Base-by-base conservation (phyloP, 2,329 filamentous ascomycete genomes). In the Didymella segeticola region DNA sequence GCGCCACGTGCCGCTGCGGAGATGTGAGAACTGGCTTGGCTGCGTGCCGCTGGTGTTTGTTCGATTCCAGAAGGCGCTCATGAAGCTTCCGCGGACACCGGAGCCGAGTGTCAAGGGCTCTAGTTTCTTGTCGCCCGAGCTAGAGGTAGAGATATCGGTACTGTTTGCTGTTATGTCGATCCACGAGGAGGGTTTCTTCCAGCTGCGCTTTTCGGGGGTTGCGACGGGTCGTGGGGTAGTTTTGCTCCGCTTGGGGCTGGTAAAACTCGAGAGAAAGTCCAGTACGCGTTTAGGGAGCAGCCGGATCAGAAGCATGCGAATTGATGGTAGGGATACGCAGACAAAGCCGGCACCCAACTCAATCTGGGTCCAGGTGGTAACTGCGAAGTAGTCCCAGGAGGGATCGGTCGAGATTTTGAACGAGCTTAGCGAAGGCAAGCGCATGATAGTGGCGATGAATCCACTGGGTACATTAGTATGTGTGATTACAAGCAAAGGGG, bases 391-490 rank as follows among this genome's bases (percentile, higher is more conserved):
- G 38, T 63, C 62, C 63, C 60, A 68, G 7, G 62, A 64, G 2
- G 61, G 56, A 30, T 67, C 64, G 22, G 64, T 46, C 4, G 57
- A 62, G 12, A 61, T 59, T 15, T 57, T 56, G 53, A 69, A 64
- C 1, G 30, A 30, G 11, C 61, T 54, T 12, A 69, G 57, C 10
- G 63, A 53, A 1, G 52, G 63, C 1, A 69, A 43, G 6, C 67
- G 63, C 8, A 68, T 50, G 20, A 67, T 56, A 7, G 65, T 70
- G 8, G 67, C 62, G n/a, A 69, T 62, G 36, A 61, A 67, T 9
- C 66, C 68, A 25, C n/a, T n/a, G n/a, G n/a, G n/a, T n/a, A n/a
- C n/a, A n/a, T n/a, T n/a, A n/a, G n/a, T n/a, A n/a, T n/a, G n/a
- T n/a, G n/a, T n/a, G n/a, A n/a, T n/a, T n/a, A n/a, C n/a, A n/a